These are phyloP conservation scores for Gentiana macrophylla DNA, from an alignment of 257 asterid genomes.

Conservation along the genomic window DNA sequence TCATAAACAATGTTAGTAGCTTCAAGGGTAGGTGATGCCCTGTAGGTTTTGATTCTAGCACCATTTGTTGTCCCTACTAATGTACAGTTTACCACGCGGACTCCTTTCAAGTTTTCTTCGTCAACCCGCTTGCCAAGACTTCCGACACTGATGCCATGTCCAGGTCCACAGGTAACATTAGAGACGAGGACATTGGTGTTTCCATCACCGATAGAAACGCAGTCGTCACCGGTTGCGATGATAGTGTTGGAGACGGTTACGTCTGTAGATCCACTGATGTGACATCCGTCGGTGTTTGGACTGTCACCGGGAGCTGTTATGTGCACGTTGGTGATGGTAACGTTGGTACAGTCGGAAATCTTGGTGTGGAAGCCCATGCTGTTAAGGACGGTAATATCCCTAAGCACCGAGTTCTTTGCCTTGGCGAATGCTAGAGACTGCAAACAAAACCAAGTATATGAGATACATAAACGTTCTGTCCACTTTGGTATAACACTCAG, in stretches of 20 bases:
- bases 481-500: background rate
- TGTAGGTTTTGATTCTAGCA: slow-evolving; percentile 63
- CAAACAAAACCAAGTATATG: background rate
- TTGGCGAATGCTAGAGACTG: slow-evolving; percentile 34
- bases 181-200: background rate
- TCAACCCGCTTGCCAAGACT: slow-evolving; percentile 52
- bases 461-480: background rate
- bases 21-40: slow-evolving; percentile 23
- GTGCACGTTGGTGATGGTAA: slow-evolving; percentile 17
- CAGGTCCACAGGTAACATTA: slow-evolving; percentile 24
- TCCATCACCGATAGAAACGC: slow-evolving; percentile 25
- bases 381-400: slow-evolving; percentile 27
- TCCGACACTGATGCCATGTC: slow-evolving; percentile 58
- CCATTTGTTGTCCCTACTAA: slow-evolving; percentile 15
- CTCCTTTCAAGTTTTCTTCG: slow-evolving; percentile 28
- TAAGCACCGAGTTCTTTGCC: slow-evolving; percentile 13
- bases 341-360: slow-evolving; percentile 25
- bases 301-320: slow-evolving; percentile 57
- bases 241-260: slow-evolving; percentile 23
- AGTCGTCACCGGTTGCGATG: slow-evolving; percentile 41
- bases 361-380: slow-evolving; percentile 63
- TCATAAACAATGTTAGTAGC: slow-evolving; percentile 31
- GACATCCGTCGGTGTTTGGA: slow-evolving; percentile 81
- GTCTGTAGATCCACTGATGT: slow-evolving; percentile 27
- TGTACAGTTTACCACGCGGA: slow-evolving; percentile 42